Evolutionary conservation across 2,329 filamentous ascomycete species (phyloP), one percentile per base, ranked within the genome.

Genomic region (Albifimbria verrucaria): DNA sequence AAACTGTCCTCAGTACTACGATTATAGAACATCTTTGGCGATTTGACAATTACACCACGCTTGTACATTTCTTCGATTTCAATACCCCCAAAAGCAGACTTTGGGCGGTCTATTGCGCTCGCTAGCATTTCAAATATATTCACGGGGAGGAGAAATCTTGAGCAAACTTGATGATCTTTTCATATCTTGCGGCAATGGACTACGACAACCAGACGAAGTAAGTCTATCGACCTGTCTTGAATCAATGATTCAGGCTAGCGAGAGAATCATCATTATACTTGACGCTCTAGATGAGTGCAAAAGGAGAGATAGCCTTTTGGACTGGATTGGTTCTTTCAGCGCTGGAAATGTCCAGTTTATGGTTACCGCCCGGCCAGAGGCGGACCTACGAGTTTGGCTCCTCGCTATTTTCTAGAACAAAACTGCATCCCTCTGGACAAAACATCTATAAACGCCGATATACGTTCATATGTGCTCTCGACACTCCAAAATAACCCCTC

Each of bases 221-320:
- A n/a, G 12, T n/a, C 12, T 39, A n/a, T 12, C 12, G 18, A n/a
- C 32, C 32, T 39, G 32, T 39, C 11, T 39, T 39, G 32, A 39
- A 7, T 6, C 32, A 39, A 65, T 68, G 53, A 53, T 71, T 2
- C 23, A 24, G 52, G 20, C 11, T 7, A 10, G 23, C 10, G 48
- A 32, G 42, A 56, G 43, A 12, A 44, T 51, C 12, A 26, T 7
- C 12, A 48, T 64, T n/a, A 26, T 62, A 6, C 39, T 65, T 0
- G 60, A 66, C 21, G 63, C 62, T 7, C 39, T 66, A 12, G 61
- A 63, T 26, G 61, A 65, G 45, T 64, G 45, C 7, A 55, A 32
- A 4, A 57, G 48, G 24, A 62, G 56, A 45, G 3, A 26, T 7
- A 52, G 59, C 7, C 53, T 65, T 28, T 24, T 65, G 2, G 22